Evolutionary conservation across 768 basidiomycete genomes (phyloP).

Genomic region (Lentinula raphanica): DNA sequence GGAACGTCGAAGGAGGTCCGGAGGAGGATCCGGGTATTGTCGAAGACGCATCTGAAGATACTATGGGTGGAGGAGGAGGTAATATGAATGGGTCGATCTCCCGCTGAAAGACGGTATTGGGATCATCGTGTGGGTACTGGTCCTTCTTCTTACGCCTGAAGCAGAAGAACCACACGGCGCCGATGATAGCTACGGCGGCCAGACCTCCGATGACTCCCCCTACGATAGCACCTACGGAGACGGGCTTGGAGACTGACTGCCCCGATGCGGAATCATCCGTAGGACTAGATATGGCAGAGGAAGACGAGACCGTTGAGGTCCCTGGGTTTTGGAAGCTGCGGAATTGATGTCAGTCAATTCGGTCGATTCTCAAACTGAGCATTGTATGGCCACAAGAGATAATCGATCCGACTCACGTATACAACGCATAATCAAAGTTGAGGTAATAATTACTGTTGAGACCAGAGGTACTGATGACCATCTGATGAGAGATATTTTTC

Average conservation of each 20-base stretch:
- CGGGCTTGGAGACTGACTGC: background rate
- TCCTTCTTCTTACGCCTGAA: background rate
- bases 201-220: conserved; percentile 9
- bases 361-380: no score
- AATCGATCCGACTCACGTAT: conserved; percentile 26
- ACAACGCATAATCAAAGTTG: conserved; percentile 37
- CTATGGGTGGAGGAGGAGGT: background rate
- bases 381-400: no score
- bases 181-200: background rate
- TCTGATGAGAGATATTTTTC: conserved; percentile 22
- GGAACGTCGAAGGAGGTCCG: background rate
- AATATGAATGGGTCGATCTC: conserved; percentile 3
- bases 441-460: conserved; percentile 24
- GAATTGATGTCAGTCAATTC: background rate
- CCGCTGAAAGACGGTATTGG: background rate
- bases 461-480: conserved; percentile 28
- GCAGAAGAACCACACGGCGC: background rate
- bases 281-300: background rate
- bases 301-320: background rate
- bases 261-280: background rate
- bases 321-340: background rate
- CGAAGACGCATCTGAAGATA: background rate
- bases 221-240: conserved; percentile 2
- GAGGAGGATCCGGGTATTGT: background rate
- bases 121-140: background rate